Conservation (phyloP, 2,329 filamentous ascomycete species). For the Neonectria faginata region DNA sequence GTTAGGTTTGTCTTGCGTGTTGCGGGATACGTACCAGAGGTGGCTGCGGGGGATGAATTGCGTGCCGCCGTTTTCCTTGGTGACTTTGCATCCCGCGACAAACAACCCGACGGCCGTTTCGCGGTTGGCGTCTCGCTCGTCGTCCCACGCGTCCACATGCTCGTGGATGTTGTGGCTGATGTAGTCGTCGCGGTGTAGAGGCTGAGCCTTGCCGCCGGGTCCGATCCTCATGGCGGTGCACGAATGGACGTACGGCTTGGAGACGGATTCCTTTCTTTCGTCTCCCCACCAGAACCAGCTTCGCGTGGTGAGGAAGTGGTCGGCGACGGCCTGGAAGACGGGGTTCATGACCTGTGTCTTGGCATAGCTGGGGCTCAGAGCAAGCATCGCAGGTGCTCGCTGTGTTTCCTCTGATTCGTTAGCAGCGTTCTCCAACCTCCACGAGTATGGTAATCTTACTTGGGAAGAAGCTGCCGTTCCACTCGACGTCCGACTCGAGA, state of each 20-base stretch:
- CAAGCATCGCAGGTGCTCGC: constrained; percentile 26
- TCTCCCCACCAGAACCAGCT: constrained; percentile 36
- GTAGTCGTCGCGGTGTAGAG: constrained; percentile 36
- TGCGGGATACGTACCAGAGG: constrained; percentile 18
- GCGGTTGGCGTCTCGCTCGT: constrained; percentile 17
- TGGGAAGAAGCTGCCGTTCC: constrained; percentile 19
- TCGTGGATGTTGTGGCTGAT: constrained; percentile 30
- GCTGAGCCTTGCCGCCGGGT: constrained; percentile 31
- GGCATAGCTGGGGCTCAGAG: constrained; percentile 32
- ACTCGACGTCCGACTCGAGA: constrained; percentile 7
- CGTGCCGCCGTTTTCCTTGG: constrained; percentile 30
- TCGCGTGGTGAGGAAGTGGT: constrained; percentile 35
- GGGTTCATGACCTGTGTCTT: constrained; percentile 33
- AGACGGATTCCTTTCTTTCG: constrained; percentile 30
- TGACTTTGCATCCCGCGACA: constrained; percentile 17
- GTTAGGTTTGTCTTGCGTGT: too few relatives aligned
- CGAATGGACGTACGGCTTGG: constrained; percentile 34
- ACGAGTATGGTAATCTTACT: neutral
- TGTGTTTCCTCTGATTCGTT: constrained; percentile 27
- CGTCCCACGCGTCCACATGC: constrained; percentile 12
- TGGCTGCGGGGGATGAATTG: constrained; percentile 34
- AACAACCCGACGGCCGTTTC: constrained; percentile 23
- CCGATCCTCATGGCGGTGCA: constrained; percentile 33
- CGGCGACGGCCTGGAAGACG: constrained; percentile 26
- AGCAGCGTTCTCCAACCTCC: neutral